phyloP scores from a whole-genome alignment of 1,139 yeast species.

The Candida sanyaensis region DNA sequence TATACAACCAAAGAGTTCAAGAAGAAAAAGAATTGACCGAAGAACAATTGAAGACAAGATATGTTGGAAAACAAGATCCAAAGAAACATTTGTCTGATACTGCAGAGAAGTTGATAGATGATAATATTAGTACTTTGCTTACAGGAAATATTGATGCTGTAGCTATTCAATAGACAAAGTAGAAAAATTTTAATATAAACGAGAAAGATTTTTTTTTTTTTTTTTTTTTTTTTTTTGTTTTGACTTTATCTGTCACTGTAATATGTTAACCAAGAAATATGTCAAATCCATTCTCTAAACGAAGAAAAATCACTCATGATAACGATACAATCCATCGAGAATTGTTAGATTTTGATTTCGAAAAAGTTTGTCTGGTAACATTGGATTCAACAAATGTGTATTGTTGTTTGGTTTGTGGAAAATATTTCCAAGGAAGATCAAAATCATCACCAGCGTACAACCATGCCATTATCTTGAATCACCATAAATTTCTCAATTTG shows the following conservation, averaged over 20 bases:
- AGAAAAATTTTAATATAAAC: neutral
- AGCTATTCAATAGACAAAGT: slow-evolving; percentile 56
- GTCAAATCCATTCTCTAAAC: slow-evolving; percentile 10
- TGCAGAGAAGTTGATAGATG: slow-evolving; percentile 84
- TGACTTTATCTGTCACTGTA: neutral
- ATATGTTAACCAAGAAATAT: neutral
- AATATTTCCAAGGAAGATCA: slow-evolving; percentile 70
- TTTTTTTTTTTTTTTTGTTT: too few relatives aligned
- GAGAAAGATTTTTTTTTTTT: neutral
- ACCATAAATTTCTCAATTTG: slow-evolving; percentile 64
- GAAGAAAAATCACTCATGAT: slow-evolving; percentile 5
- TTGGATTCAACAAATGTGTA: slow-evolving; percentile 63
- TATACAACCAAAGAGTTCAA: slow-evolving; percentile 85
- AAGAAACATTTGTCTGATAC: slow-evolving; percentile 94
- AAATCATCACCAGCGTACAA: slow-evolving; percentile 63
- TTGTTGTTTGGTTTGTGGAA: slow-evolving; percentile 76
- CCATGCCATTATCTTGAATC: slow-evolving; percentile 64
- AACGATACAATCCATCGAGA: slow-evolving; percentile 53
- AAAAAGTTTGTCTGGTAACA: slow-evolving; percentile 64
- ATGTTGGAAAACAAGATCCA: slow-evolving; percentile 98
- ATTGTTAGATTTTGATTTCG: slow-evolving; percentile 69
- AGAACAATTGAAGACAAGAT: slow-evolving; percentile 90
- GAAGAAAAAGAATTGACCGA: slow-evolving; percentile 90
- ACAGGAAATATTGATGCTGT: slow-evolving; percentile 89
- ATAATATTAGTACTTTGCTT: slow-evolving; percentile 81